Evolutionary conservation across 768 basidiomycete species (phyloP), one percentile per base, ranked within the genome.

Genomic region (Cyclocybe cylindracea): DNA sequence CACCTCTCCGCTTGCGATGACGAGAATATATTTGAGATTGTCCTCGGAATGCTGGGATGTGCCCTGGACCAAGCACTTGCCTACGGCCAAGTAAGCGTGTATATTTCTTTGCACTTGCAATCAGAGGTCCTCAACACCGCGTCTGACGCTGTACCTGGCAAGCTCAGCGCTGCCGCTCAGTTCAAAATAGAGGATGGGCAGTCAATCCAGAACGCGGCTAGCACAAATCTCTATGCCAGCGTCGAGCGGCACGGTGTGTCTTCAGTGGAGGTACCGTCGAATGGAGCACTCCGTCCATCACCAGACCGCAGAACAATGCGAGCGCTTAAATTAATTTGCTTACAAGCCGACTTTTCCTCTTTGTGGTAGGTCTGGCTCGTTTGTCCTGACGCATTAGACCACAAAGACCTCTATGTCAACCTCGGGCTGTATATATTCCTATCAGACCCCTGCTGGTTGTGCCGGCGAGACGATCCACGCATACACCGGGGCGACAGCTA

Each of bases 211-310:
- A 72, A 76, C 50, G 70, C 73, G 2, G 61, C 50, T 33, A 75
- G 76, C 10, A 72, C 64, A 10, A 64, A 66, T 10, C 72, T 83
- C 32, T 84, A 74, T 74, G 2, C 76, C 79, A 1, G 72, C 78
- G 14, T 70, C 78, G 0, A 70, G 73, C 6, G 79, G 73, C 10
- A 75, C 72, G 16, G n/a, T 85, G 84, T 61, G 67, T 70, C 32
- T 85, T 76, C 66, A 78, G 74, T 50, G 83, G 83, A 5, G 83
- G 84, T 59, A 83, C 80, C 9, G 67, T 85, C 36, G 76, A 80
- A 56, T 85, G 83, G 83, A 78, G 72, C 50, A 75, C 67, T 54
- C 72, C 81, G 5, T 65, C 71, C 37, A 75, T 84, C 49, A 61
- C 66, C 39, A 64, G 83, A 39, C 81, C 80, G 6, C 80, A 82